A percentile compares a stretch with the other conserved stretches of the same genome.
Evolutionary conservation across 2,329 filamentous ascomycete species (phyloP).

Genomic region (Mycogone perniciosa): DNA sequence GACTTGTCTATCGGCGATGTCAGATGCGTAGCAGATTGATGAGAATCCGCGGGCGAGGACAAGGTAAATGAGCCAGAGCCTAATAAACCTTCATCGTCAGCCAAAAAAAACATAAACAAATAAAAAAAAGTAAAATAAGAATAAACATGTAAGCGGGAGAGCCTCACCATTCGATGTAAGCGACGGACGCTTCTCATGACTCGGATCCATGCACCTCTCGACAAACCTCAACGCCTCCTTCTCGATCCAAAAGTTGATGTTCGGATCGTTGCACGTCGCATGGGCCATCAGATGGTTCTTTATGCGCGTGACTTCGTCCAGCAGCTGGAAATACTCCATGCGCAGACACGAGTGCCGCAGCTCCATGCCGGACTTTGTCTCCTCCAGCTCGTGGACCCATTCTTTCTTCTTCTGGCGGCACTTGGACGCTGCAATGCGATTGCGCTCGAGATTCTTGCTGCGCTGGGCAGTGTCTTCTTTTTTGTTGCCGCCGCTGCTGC

Average conservation of each 20-base stretch:
- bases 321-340: slow-evolving; percentile 35
- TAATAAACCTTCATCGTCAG: background rate
- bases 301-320: slow-evolving; percentile 40
- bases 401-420: slow-evolving; percentile 62
- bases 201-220: slow-evolving; percentile 18
- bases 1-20: background rate
- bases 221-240: slow-evolving; percentile 46
- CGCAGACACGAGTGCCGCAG: slow-evolving; percentile 37
- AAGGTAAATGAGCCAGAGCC: slow-evolving; percentile 4
- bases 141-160: background rate
- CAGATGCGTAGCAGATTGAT: background rate
- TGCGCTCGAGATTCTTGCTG: slow-evolving; percentile 59
- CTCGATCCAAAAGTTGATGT: slow-evolving; percentile 49
- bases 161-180: slow-evolving; percentile 5
- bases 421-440: slow-evolving; percentile 66
- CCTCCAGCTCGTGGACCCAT: slow-evolving; percentile 45
- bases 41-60: slow-evolving; percentile 9
- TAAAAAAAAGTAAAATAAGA: background rate
- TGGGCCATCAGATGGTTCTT: slow-evolving; percentile 48
- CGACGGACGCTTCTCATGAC: slow-evolving; percentile 3
- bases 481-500: background rate
- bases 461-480: slow-evolving; percentile 27
- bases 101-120: background rate
- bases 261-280: slow-evolving; percentile 44
- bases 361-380: slow-evolving; percentile 39